phyloP scores from a whole-genome alignment of 2,329 filamentous ascomycete genomes.

The Scedosporium apiospermum region DNA sequence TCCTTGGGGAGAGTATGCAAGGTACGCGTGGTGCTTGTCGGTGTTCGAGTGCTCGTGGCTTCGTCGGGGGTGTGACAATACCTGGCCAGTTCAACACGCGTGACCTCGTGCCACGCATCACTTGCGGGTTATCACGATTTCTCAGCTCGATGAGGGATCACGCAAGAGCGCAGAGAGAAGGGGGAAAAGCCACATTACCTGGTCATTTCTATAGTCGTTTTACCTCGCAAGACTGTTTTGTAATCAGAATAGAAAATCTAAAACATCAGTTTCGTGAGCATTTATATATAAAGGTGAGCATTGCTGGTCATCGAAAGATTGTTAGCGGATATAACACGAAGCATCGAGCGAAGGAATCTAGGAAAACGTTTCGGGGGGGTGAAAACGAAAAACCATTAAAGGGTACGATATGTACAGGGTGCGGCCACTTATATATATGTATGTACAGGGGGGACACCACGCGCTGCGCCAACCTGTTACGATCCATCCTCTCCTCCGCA shows the following conservation, averaged over 20 bases:
- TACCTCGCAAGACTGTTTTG: background rate
- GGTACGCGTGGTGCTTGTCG: background rate
- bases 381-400: background rate
- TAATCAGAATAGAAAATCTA: background rate
- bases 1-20: background rate
- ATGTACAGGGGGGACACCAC: background rate
- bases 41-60: background rate
- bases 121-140: background rate
- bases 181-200: background rate
- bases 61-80: background rate
- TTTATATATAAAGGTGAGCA: background rate
- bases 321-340: background rate
- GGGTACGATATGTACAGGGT: slow-evolving; percentile 1
- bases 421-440: background rate
- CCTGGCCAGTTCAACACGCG: background rate
- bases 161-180: background rate
- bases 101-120: background rate
- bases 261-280: background rate
- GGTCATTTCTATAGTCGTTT: background rate
- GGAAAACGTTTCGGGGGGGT: background rate
- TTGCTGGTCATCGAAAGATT: background rate
- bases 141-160: background rate
- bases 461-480: background rate
- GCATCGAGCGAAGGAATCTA: background rate
- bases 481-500: background rate